phyloP scores from a whole-genome alignment of 164 flowering plant genomes.

The Annona cherimola region DNA sequence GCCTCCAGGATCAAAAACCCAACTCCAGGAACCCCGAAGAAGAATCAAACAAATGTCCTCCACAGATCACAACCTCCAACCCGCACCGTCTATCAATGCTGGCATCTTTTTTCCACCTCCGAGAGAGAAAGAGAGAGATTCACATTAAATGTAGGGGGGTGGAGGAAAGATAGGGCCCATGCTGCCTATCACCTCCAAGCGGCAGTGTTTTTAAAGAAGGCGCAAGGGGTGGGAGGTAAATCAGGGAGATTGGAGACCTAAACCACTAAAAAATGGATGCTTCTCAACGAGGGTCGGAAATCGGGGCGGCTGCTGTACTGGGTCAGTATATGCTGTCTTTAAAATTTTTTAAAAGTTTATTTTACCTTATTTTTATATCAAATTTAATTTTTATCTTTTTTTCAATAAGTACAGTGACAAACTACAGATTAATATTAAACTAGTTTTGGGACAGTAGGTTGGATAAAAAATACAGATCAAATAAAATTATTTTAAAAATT shows the following conservation, averaged over 20 bases:
- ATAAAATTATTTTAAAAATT: no score
- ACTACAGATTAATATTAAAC: no score
- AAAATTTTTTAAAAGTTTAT: no score
- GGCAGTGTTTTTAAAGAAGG: neutral
- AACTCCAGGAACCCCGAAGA: conserved; percentile 7
- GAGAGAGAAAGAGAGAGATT: neutral
- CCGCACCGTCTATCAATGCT: neutral
- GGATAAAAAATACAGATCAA: no score
- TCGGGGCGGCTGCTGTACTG: no score
- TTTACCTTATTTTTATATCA: no score
- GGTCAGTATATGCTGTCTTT: no score
- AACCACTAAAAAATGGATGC: neutral
- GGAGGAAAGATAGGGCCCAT: neutral
- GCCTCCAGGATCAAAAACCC: conserved; percentile 23
- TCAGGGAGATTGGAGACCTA: neutral
- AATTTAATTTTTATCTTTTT: no score
- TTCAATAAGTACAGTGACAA: no score
- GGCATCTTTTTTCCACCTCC: neutral
- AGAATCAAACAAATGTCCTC: neutral
- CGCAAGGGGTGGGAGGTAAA: neutral
- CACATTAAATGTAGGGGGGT: neutral
- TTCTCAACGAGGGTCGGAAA: no score
- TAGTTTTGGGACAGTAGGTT: no score
- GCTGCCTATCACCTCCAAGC: neutral
- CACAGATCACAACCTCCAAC: neutral